Evolutionary conservation across 495 filamentous ascomycete genomes (phyloP).

Genomic region (Penicillium manginii): DNA sequence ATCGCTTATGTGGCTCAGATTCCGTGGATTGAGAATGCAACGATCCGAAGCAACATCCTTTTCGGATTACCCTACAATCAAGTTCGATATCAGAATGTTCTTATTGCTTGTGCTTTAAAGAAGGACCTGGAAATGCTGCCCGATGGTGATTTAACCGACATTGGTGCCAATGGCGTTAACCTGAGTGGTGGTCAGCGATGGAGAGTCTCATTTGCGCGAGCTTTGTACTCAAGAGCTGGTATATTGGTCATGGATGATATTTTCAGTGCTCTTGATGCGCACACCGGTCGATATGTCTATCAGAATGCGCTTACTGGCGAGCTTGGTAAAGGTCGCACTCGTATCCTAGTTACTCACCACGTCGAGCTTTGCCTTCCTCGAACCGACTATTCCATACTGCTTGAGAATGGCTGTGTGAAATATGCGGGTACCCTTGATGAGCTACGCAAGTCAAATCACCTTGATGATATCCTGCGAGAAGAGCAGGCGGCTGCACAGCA

Average conservation of each 20-base stretch:
- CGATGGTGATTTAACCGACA: slow-evolving; percentile 77
- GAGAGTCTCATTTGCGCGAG: slow-evolving; percentile 77
- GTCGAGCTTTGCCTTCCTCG: slow-evolving; percentile 69
- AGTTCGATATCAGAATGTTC: slow-evolving; percentile 64
- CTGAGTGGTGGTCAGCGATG: slow-evolving; percentile 83
- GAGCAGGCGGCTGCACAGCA: slow-evolving; percentile 19
- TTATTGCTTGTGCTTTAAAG: slow-evolving; percentile 69
- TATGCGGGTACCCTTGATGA: slow-evolving; percentile 35
- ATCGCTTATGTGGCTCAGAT: slow-evolving; percentile 82
- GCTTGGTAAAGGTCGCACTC: slow-evolving; percentile 68
- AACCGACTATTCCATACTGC: slow-evolving; percentile 70
- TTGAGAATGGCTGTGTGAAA: slow-evolving; percentile 61
- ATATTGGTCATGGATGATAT: slow-evolving; percentile 85
- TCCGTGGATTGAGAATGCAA: slow-evolving; percentile 86
- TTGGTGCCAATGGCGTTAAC: slow-evolving; percentile 83
- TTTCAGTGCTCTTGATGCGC: slow-evolving; percentile 70
- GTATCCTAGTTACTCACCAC: slow-evolving; percentile 83
- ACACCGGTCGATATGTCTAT: slow-evolving; percentile 78
- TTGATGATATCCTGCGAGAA: slow-evolving; percentile 31
- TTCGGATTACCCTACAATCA: slow-evolving; percentile 71
- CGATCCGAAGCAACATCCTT: slow-evolving; percentile 73
- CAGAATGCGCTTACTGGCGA: slow-evolving; percentile 74
- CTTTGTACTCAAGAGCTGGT: slow-evolving; percentile 78
- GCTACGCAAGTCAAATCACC: slow-evolving; percentile 24
- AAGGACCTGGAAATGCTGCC: slow-evolving; percentile 76